A percentile compares a stretch with the other conserved stretches of the same genome.
These are phyloP conservation scores for Striga hermonthica DNA, from an alignment of 305 asterid species.

Conservation along the genomic window DNA sequence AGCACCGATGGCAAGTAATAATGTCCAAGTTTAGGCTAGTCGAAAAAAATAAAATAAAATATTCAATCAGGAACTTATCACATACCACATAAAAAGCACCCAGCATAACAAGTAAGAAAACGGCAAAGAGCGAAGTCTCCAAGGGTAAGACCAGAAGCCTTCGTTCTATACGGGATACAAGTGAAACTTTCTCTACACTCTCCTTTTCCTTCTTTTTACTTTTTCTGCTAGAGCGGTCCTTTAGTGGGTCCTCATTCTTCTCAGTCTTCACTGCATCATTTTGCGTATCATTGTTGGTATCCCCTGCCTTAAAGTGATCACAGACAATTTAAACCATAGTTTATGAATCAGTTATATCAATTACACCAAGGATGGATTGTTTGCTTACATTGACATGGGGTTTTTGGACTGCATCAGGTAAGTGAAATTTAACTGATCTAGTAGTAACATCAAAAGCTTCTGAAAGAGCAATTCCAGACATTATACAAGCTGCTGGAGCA, in stretches of 20 bases:
- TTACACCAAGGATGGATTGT: slow-evolving; percentile 21
- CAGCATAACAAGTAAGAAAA: slow-evolving; percentile 72
- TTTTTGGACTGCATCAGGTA: slow-evolving; percentile 37
- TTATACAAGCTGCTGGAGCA: slow-evolving; percentile 99
- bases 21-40: slow-evolving; percentile 10
- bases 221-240: slow-evolving; percentile 71
- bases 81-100: slow-evolving; percentile 97
- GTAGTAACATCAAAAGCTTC: slow-evolving; percentile 87
- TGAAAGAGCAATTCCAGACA: slow-evolving; percentile 99
- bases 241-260: slow-evolving; percentile 58
- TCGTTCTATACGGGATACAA: slow-evolving; percentile 49
- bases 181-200: slow-evolving; percentile 46
- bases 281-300: slow-evolving; percentile 44
- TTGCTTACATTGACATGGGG: slow-evolving; percentile 53
- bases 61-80: slow-evolving; percentile 26
- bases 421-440: slow-evolving; percentile 73
- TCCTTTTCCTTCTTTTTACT: slow-evolving; percentile 77
- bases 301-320: slow-evolving; percentile 67
- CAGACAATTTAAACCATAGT: slow-evolving; percentile 31
- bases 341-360: slow-evolving; percentile 11
- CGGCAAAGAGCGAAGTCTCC: slow-evolving; percentile 73
- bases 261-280: slow-evolving; percentile 54
- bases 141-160: slow-evolving; percentile 69
- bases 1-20: slow-evolving; percentile 8
- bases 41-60: neutral